Percentiles rank a stretch among this genome's conserved stretches.
These are phyloP conservation scores for Chloropicon primus DNA, from an alignment of 139 green algal species.

Conservation along the genomic window DNA sequence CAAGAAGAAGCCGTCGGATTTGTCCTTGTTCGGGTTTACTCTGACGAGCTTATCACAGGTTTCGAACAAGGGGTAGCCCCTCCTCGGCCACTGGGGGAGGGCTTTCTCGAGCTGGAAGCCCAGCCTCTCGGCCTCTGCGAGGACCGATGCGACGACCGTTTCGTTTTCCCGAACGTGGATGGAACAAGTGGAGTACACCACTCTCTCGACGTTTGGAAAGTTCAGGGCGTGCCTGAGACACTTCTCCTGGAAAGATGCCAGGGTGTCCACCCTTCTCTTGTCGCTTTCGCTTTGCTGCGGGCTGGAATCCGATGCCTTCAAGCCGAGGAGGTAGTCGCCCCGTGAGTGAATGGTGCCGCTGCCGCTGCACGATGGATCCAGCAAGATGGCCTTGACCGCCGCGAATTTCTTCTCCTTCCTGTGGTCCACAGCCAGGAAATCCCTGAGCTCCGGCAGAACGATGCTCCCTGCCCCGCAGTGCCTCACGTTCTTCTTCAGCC, in stretches of 20 bases:
- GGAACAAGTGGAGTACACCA: constrained; percentile 90
- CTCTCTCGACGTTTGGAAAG: constrained; percentile 53
- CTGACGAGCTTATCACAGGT: constrained; percentile 38
- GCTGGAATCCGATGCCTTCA: too few species aligned
- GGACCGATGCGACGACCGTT: constrained; percentile 57
- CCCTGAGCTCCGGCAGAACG: constrained; percentile 12
- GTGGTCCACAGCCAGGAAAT: constrained; percentile 71
- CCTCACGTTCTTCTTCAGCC: constrained; percentile 45
- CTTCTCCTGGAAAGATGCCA: constrained; percentile 35
- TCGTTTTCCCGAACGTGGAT: constrained; percentile 85
- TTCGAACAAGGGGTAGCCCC: constrained; percentile 37
- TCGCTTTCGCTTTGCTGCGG: constrained; percentile 7
- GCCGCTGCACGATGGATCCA: constrained; percentile 83
- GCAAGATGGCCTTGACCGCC: constrained; percentile 59
- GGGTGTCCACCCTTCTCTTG: constrained; percentile 3
- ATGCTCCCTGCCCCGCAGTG: constrained; percentile 29
- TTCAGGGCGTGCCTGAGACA: constrained; percentile 69
- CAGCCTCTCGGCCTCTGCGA: constrained; percentile 25
- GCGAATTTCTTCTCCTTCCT: not conserved
- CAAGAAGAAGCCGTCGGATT: constrained; percentile 84
- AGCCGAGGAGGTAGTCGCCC: constrained; percentile 62
- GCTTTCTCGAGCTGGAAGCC: constrained; percentile 51
- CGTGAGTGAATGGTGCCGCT: constrained; percentile 49
- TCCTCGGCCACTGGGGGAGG: constrained; percentile 52
- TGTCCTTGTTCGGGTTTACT: constrained; percentile 49